Conservation (phyloP, 345 rosid species). For the Populus davidiana region DNA sequence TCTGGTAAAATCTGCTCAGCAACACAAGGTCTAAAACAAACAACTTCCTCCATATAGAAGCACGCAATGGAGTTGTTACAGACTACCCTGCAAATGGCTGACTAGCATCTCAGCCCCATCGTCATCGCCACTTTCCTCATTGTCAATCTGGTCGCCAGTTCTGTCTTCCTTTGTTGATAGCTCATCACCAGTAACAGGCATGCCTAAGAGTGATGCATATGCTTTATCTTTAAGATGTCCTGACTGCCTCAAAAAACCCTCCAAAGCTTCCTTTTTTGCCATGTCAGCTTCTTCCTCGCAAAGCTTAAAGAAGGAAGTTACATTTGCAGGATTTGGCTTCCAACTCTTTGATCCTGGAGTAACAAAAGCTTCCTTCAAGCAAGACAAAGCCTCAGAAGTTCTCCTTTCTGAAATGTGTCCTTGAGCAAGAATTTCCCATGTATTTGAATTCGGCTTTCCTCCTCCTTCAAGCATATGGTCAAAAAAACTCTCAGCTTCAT, state of each 20-base stretch:
- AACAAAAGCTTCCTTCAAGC: slow-evolving; percentile 62
- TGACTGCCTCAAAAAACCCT: slow-evolving; percentile 48
- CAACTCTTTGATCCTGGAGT: slow-evolving; percentile 52
- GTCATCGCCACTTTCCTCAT: slow-evolving; percentile 21
- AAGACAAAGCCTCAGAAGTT: slow-evolving; percentile 52
- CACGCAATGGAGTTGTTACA: slow-evolving; percentile 18
- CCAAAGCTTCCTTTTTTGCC: slow-evolving; percentile 49
- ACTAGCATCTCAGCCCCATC: slow-evolving; percentile 37
- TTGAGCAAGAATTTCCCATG: slow-evolving; percentile 91
- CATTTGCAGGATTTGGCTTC: slow-evolving; percentile 61
- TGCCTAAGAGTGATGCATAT: slow-evolving; percentile 49
- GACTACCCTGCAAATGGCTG: slow-evolving; percentile 43
- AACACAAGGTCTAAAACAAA: background rate
- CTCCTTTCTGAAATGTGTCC: slow-evolving; percentile 55
- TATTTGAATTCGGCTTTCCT: slow-evolving; percentile 68
- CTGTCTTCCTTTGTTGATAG: slow-evolving; percentile 11
- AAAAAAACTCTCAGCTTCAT: slow-evolving; percentile 55
- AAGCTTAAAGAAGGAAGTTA: slow-evolving; percentile 50
- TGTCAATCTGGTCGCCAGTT: slow-evolving; percentile 4
- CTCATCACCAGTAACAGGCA: slow-evolving; percentile 15
- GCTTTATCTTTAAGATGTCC: slow-evolving; percentile 48
- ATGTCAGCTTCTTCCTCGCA: slow-evolving; percentile 62
- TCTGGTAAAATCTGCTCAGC: background rate
- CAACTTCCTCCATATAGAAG: background rate
- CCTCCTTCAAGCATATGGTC: slow-evolving; percentile 63